Conservation (phyloP, 176 grass and related monocot species). For the Secale cereale region DNA sequence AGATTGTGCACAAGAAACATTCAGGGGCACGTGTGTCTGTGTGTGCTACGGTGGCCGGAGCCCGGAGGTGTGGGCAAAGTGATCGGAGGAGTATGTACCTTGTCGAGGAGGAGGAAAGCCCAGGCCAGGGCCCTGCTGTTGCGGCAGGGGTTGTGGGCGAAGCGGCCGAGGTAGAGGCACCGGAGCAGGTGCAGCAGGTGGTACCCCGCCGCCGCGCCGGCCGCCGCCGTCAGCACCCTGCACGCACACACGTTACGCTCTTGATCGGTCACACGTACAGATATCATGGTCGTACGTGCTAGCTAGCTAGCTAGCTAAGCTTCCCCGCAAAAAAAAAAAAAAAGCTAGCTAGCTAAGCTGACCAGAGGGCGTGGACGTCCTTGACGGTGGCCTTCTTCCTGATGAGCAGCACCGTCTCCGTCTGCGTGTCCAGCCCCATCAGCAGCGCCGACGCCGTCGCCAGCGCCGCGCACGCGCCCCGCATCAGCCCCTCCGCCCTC, state of each 20-base stretch:
- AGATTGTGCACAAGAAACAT: neutral
- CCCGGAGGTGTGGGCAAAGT: neutral
- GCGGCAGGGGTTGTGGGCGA: constrained; percentile 22
- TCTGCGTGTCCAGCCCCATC: constrained; percentile 62
- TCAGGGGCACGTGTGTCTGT: neutral
- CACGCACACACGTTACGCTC: neutral
- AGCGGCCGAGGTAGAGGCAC: constrained; percentile 48
- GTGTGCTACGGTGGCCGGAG: neutral
- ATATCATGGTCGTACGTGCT: too few relatives aligned
- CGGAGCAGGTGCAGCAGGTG: constrained; percentile 77
- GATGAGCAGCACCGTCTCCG: constrained; percentile 62
- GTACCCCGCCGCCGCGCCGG: constrained; percentile 53
- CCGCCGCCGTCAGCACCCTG: constrained; percentile 43
- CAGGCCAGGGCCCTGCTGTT: constrained; percentile 47
- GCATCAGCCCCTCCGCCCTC: constrained; percentile 50
- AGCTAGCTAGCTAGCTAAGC: too few relatives aligned
- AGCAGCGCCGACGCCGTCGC: constrained; percentile 58
- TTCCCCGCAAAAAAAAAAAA: too few relatives aligned
- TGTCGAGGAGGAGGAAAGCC: constrained; percentile 66
- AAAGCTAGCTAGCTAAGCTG: neutral
- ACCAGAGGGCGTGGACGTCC: constrained; percentile 82
- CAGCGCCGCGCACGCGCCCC: constrained; percentile 45
- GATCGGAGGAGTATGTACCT: constrained; percentile 35
- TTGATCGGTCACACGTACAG: neutral
- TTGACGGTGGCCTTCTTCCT: constrained; percentile 57